Conservation (phyloP, 176 grass and related monocot species). For the Miscanthus lutarioriparius region DNA sequence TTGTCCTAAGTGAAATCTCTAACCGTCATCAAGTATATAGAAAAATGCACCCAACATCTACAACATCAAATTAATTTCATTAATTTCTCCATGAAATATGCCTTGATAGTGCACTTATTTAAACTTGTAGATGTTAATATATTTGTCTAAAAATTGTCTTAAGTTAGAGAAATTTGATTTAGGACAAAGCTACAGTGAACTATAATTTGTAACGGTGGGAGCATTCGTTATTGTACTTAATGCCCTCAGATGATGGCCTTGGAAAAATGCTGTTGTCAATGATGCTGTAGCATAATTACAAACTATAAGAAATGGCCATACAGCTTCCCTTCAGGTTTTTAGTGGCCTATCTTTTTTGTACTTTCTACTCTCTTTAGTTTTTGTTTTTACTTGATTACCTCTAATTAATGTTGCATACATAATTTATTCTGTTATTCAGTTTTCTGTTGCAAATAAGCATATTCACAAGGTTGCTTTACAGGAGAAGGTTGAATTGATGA, state of each 20-base stretch:
- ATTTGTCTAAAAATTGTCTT: not conserved
- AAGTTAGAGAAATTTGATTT: not conserved
- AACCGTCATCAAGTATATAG: not conserved
- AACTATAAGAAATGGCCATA: not conserved
- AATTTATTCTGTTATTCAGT: not conserved
- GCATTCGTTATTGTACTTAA: not conserved
- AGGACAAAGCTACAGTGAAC: not conserved
- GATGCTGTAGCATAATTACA: no score
- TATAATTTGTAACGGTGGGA: not conserved
- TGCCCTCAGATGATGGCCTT: not conserved
- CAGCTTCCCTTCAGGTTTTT: not conserved
- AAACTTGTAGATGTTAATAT: not conserved
- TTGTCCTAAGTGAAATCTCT: not conserved
- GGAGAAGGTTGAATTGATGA: not conserved
- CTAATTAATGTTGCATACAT: not conserved
- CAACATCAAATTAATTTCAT: not conserved
- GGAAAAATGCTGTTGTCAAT: not conserved
- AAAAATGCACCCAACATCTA: not conserved
- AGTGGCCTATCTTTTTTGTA: not conserved
- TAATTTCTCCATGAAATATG: not conserved
- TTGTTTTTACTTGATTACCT: not conserved
- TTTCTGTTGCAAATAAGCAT: not conserved
- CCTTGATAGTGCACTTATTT: not conserved
- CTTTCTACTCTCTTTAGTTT: not conserved
- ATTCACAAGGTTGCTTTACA: not conserved